Base-by-base conservation (phyloP, 1,284 basidiomycete species). In the Schizophyllum commune region DNA sequence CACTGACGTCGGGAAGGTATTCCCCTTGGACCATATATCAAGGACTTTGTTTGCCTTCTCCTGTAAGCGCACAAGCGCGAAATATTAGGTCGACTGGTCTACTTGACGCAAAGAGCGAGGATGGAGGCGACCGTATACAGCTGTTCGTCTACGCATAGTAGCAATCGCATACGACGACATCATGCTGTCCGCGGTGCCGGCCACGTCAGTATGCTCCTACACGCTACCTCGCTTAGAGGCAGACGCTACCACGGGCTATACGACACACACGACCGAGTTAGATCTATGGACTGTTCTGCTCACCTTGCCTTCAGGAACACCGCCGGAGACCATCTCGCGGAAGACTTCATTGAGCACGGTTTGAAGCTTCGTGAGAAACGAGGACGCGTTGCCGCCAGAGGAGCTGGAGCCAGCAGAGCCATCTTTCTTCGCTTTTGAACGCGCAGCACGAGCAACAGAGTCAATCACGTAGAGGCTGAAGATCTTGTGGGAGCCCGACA, bases 21-120 rank as follows among this genome's bases (percentile, higher is more conserved):
- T 83, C 64, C 85, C 84, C 75, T 94, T 95, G 70, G 82, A 83
- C 94, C 94, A 97, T 69, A 97, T 96, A 75, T 96, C 95, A 75
- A 94, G 83, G 70, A 97, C 86, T 77, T 96, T 97, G 80, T 89
- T 89, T 58, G 91, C 83, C 77, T 97, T 97, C 79, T 96, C 95
- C 94, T 97, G 80, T 47, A 47, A 47, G 39, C 39, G 39, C 39
- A 47, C 27, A 47, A 55, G 58, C 32, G 53, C n/a, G 13, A 34
- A 33, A 60, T 33, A 61, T 65, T 57, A 65, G 63, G 60, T 47
- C 39, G 27, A 60, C 51, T 62, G 65, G 34, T 62, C 60, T 65
- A 62, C 27, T 60, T 59, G 59, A 52, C 56, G 39, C 51, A 57
- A 15, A 55, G 55, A 61, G 60, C 34, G 63, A 59, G 58, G 59